These are phyloP conservation scores for Talaromyces sp. DNA, from an alignment of 2,329 filamentous ascomycete species.

Conservation along the genomic window DNA sequence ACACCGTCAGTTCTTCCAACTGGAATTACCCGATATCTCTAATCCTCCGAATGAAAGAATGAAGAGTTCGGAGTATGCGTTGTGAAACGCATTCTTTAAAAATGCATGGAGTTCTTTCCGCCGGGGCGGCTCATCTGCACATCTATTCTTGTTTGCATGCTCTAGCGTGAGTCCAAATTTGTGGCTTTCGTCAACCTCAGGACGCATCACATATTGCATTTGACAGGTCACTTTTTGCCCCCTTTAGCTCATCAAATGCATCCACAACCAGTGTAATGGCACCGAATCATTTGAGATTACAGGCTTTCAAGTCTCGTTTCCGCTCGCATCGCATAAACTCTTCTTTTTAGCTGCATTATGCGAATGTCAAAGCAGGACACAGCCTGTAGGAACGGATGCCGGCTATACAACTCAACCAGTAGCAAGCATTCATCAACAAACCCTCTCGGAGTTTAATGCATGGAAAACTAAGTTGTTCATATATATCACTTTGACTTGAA, in stretches of 20 bases:
- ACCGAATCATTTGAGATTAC: background rate
- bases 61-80: too few species aligned
- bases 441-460: background rate
- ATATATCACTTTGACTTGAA: too few species aligned
- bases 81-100: background rate
- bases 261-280: background rate
- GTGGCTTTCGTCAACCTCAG: background rate
- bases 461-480: too few species aligned
- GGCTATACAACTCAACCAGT: too few species aligned
- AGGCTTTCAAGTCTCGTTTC: background rate
- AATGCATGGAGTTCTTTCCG: background rate
- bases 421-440: too few species aligned
- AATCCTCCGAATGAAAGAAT: background rate
- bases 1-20: background rate
- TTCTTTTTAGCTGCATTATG: background rate
- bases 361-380: background rate
- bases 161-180: background rate
- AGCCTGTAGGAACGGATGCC: background rate
- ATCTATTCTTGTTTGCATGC: background rate
- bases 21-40: background rate
- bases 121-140: background rate
- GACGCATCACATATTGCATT: background rate
- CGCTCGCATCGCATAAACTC: background rate
- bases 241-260: background rate
- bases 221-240: conserved; percentile 1